Conservation (phyloP, 768 basidiomycete species). For the Leccinum truebloodii region DNA sequence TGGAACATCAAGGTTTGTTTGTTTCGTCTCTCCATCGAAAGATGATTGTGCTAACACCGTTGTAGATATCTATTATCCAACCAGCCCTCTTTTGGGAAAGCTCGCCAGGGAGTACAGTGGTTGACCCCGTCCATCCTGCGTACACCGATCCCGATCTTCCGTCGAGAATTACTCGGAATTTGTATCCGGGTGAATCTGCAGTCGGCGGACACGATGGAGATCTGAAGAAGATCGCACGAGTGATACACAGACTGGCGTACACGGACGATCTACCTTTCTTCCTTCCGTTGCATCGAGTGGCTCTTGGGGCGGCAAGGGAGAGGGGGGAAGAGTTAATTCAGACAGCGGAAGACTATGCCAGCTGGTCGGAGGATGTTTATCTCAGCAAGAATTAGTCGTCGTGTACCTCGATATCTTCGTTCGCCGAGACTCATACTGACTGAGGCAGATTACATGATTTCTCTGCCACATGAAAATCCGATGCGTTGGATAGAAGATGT, state of each 20-base stretch:
- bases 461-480: too few species aligned
- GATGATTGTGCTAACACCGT: neutral
- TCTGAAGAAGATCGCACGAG: conserved; percentile 24
- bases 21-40: neutral
- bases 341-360: conserved; percentile 27
- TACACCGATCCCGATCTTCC: conserved; percentile 19
- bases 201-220: conserved; percentile 17
- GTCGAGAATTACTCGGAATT: conserved; percentile 12
- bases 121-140: conserved; percentile 22
- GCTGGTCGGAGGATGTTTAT: conserved; percentile 32
- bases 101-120: neutral
- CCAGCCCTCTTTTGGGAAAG: conserved; percentile 26
- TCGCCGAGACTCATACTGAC: too few species aligned
- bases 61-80: conserved; percentile 28
- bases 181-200: conserved; percentile 14
- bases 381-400: neutral
- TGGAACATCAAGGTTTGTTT: conserved; percentile 52
- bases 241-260: conserved; percentile 17
- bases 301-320: conserved; percentile 22
- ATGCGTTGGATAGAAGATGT: too few species aligned
- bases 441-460: too few species aligned
- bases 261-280: conserved; percentile 29
- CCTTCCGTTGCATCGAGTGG: conserved; percentile 25
- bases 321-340: conserved; percentile 25
- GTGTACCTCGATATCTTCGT: too few species aligned